Evolutionary conservation across 768 basidiomycete genomes (phyloP).

Genomic region (Cystobasidium ongulense): DNA sequence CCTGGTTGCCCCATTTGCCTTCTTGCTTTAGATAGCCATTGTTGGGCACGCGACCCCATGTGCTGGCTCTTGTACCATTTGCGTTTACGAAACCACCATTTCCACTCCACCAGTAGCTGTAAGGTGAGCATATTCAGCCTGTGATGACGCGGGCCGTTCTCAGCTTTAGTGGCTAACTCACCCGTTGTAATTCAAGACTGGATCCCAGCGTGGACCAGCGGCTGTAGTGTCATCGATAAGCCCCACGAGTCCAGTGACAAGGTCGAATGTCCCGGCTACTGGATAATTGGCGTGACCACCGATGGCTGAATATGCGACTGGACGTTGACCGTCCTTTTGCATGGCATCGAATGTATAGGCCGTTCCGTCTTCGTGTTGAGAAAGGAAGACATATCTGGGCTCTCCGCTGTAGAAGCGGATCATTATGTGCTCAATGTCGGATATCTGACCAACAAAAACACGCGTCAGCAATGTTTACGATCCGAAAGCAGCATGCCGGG

Average conservation of each 20-base stretch:
- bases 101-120: slow-evolving; percentile 23
- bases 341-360: slow-evolving; percentile 22
- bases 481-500: too few species aligned
- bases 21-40: slow-evolving; percentile 22
- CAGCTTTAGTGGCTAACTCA: neutral
- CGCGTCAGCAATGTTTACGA: too few species aligned
- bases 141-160: neutral
- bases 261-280: slow-evolving; percentile 23
- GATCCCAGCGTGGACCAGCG: slow-evolving; percentile 20
- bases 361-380: slow-evolving; percentile 20
- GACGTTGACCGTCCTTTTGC: slow-evolving; percentile 22
- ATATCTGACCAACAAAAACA: neutral
- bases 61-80: neutral
- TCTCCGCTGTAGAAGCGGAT: slow-evolving; percentile 13
- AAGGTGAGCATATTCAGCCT: neutral
- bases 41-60: neutral
- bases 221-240: slow-evolving; percentile 17
- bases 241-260: slow-evolving; percentile 18
- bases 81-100: slow-evolving; percentile 20
- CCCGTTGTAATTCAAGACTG: slow-evolving; percentile 20
- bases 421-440: slow-evolving; percentile 28
- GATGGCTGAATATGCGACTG: slow-evolving; percentile 13
- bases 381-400: slow-evolving; percentile 15
- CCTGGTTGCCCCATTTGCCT: slow-evolving; percentile 31
- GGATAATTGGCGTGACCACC: slow-evolving; percentile 29